Evolutionary conservation across 2,329 filamentous ascomycete genomes (phyloP).

Genomic region (Aspergillus tamarii): DNA sequence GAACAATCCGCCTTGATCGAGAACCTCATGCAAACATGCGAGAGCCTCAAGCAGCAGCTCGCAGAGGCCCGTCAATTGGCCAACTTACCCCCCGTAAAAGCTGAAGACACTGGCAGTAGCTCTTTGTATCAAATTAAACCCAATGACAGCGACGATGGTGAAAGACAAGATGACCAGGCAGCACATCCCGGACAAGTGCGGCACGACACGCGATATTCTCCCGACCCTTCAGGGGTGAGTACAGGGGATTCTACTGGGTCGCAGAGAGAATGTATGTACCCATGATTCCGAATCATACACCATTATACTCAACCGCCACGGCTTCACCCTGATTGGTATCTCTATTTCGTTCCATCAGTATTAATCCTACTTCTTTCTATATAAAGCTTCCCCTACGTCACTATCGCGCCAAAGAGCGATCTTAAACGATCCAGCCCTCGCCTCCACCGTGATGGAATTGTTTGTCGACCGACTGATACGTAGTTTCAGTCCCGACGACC

Average conservation of each 20-base stretch:
- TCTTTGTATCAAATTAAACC: constrained; percentile 1
- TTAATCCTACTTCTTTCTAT: constrained; percentile 6
- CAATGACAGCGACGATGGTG: constrained; percentile 8
- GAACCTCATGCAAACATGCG: constrained; percentile 26
- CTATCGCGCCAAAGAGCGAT: constrained; percentile 15
- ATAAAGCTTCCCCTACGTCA: constrained; percentile 7
- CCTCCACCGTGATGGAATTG: constrained; percentile 25
- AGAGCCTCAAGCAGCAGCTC: constrained; percentile 25
- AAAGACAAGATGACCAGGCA: background rate
- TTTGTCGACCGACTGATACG: constrained; percentile 29
- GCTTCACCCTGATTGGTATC: background rate
- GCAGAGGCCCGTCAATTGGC: constrained; percentile 21
- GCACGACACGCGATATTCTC: background rate
- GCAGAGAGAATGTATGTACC: constrained; percentile 3
- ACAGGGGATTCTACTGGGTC: background rate
- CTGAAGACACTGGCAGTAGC: constrained; percentile 13
- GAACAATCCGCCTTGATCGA: constrained; percentile 33
- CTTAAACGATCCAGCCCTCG: constrained; percentile 21
- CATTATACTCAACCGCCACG: background rate
- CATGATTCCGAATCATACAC: background rate
- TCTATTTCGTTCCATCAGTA: background rate
- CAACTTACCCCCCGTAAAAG: constrained; percentile 21
- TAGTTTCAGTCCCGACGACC: constrained; percentile 26
- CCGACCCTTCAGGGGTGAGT: background rate
- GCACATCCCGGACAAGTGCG: too few relatives aligned